Percentiles rank a stretch among this genome's conserved stretches.
phyloP scores from a whole-genome alignment of 257 asterid genomes.

The Haberlea rhodopensis region DNA sequence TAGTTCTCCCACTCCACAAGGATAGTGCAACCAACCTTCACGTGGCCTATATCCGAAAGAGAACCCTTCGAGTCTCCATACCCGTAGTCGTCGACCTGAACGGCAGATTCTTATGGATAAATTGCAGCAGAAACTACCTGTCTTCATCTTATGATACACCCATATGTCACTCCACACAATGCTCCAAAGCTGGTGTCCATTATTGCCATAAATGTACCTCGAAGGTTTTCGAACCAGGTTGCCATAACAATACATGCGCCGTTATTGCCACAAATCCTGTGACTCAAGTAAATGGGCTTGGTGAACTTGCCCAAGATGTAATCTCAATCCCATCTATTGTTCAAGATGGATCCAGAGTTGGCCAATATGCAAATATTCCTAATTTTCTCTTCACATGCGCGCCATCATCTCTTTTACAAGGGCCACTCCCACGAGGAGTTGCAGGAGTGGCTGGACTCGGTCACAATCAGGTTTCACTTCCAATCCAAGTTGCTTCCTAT shows the following conservation, averaged over 20 bases:
- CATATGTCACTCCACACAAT: conserved; percentile 46
- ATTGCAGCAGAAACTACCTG: conserved; percentile 37
- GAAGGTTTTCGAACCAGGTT: conserved; percentile 30
- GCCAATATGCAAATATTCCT: conserved; percentile 21
- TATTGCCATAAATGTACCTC: conserved; percentile 41
- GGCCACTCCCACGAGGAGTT: conserved; percentile 37
- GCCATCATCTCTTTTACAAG: conserved; percentile 41
- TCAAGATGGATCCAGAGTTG: conserved; percentile 15
- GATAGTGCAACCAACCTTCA: conserved; percentile 38
- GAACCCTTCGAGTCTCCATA: conserved; percentile 33
- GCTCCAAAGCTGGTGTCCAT: conserved; percentile 35
- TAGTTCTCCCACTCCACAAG: conserved; percentile 32
- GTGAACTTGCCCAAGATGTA: conserved; percentile 45
- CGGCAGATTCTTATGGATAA: conserved; percentile 37
- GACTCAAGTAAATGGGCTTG: conserved; percentile 24
- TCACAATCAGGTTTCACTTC: conserved; percentile 38
- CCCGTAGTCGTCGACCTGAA: conserved; percentile 48
- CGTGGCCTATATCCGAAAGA: conserved; percentile 32
- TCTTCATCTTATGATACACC: conserved; percentile 51
- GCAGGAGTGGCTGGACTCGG: conserved; percentile 51
- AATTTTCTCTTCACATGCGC: conserved; percentile 46
- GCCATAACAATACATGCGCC: conserved; percentile 59
- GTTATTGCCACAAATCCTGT: conserved; percentile 43
- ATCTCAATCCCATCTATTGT: conserved; percentile 33
- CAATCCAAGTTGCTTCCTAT: conserved; percentile 47